Base-by-base conservation (phyloP, 2,329 filamentous ascomycete species). In the Cytospora schulzeri region DNA sequence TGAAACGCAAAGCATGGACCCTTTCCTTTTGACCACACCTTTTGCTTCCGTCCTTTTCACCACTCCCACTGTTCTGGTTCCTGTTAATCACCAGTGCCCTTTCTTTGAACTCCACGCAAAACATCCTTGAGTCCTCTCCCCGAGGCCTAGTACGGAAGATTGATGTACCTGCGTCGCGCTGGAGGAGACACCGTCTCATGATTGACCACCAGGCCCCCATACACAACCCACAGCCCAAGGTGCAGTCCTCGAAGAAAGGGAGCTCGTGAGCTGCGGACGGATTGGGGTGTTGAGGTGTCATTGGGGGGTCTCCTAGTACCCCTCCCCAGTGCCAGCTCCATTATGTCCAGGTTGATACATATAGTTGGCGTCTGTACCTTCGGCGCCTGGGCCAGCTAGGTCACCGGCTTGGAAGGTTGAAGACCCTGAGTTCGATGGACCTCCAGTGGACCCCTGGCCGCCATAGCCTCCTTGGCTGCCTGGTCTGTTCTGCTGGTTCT, bases 291-390 rank as follows among this genome's bases (percentile, higher is more conserved):
- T 53, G 45, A 38, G 15, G 22, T 15, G 35, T n/a, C 24, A n/a
- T 50, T 28, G 12, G 28, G n/a, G 15, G 24, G 3, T 15, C 4
- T 22, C 4, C 73, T 80, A 85, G 72, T 85, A 87, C 56, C 79
- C 79, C 35, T 86, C 85, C 55, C 77, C 79, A 53, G 79, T 75
- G 28, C 78, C 75, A n/a, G 84, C 78, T 45, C 86, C 86, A 71
- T 88, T 88, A 69, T 88, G 86, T 31, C 81, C 82, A 41, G 79
- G 73, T 69, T 85, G 82, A 71, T 87, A 87, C 72, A 86, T 80
- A 71, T 86, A 87, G 71, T 73, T 73, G 41, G 75, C 70, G 38
- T 78, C 77, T 26, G 76, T 76, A 19, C 77, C 76, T 68, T 85
- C 83, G 28, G 76, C 74, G 54, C 78, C 77, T 65, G 77, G 78